These are phyloP conservation scores for Xylariales sp. DNA, from an alignment of 2,329 filamentous ascomycete species.

Conservation along the genomic window DNA sequence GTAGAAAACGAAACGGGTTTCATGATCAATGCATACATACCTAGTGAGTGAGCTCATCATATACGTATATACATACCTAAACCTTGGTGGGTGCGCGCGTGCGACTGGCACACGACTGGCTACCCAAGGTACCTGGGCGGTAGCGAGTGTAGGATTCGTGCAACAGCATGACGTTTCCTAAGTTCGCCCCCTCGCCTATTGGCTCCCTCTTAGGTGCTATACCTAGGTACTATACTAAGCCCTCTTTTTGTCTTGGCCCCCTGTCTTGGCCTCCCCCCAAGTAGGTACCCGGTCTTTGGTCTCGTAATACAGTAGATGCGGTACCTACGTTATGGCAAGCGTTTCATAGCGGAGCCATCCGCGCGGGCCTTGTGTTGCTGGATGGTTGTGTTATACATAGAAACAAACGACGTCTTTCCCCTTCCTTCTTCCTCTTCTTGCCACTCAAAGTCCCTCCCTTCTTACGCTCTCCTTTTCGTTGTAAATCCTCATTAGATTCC, in stretches of 20 bases:
- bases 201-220: background rate
- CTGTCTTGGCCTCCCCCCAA: no score
- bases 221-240: no score
- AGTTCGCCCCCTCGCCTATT: background rate
- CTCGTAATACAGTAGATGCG: no score
- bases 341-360: conserved; percentile 12
- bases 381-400: conserved; percentile 7
- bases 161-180: conserved; percentile 4
- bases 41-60: no score
- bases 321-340: conserved; percentile 1
- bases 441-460: background rate
- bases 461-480: background rate
- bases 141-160: background rate
- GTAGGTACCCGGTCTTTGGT: no score
- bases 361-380: no score
- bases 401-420: background rate
- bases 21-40: no score
- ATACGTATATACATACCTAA: no score
- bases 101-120: no score
- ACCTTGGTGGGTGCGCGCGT: no score
- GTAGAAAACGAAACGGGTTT: no score
- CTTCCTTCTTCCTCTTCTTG: background rate
- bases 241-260: no score
- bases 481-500: background rate
- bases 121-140: background rate